Evolutionary conservation across 495 filamentous ascomycete species (phyloP), one percentile per base, ranked within the genome.

Genomic region (Talaromyces liani): DNA sequence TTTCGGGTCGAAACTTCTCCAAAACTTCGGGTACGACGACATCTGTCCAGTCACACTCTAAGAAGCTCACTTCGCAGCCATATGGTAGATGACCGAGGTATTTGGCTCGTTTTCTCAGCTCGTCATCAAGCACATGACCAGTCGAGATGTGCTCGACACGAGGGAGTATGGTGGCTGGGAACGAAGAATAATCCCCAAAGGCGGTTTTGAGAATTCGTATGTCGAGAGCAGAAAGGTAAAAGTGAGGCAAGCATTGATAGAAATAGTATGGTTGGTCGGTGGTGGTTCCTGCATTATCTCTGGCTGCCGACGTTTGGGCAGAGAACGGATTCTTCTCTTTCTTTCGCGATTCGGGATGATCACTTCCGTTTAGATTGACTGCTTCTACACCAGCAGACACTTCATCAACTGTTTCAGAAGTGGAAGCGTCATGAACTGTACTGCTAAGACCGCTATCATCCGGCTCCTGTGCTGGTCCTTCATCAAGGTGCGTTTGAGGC

Each of bases 1-100:
- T 90, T 67, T 97, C 92, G 2, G 78, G 70, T 20, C 79, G 78
- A 75, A 97, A 98, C 2, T 79, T 77, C 18, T 84, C 84, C 16
- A 98, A 77, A 9, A 93, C 80, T 55, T 93, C 91, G 2, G 86
- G 80, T 6, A 83, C 76, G 18, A 98, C 91, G 16, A 92, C 85
- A 66, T 96, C 94, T 1, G 91, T 91, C 94, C 94, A 98, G 71
- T 98, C 92, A 68, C 94, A 98, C 73, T 98, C 94, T 0, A 98
- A 77, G 68, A 98, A 98, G 66, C 83, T 90, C 47, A 98, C 91
- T 65, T 97, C 91, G 73, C 93, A 97, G 2, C 94, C 94, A 61
- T 92, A 85, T 0, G 94, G 94, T 14, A 98, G 83, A 72, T 98
- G 94, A 6, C 87, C 87, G 1, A 98, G 82, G 68, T 98, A 98